Base-by-base conservation (phyloP, 2,329 filamentous ascomycete genomes). In the Botrytis cinerea region DNA sequence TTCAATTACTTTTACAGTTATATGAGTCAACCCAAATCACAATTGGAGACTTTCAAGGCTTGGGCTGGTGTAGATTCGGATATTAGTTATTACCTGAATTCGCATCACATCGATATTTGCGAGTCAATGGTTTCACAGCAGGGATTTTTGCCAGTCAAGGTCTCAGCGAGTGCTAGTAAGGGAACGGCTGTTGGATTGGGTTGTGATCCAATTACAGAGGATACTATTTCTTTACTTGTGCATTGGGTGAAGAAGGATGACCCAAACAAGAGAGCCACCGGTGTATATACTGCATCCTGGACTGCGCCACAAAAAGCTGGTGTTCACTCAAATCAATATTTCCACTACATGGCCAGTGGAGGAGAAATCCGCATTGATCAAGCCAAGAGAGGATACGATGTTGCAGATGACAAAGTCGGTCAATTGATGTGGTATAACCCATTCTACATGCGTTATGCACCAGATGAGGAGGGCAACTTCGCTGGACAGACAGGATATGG, bases 1-100 rank as follows among this genome's bases (percentile, higher is more conserved):
- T 98, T 98, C 89, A 97, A 97, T 86, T 98, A 98, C 87, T 98
- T 97, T 82, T 98, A 97, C 87, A 92, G 89, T 79, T 98, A 98
- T 88, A 80, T 80, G 79, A 73, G 66, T 9, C 79, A 80, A 69
- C 79, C 79, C 1, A 80, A 80, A 63, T 74, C 68, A 16, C 79
- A 80, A 68, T 72, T 80, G n/a, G 79, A 80, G 73, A 80, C 79
- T 1, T 80, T 80, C 75, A 80, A 80, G 62, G 78, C 78, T 2
- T 80, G 79, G 79, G 95, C 95, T 0, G 95, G 95, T 76, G 90
- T 91, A 79, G 94, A 97, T 78, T 95, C 92, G 45, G 95, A 98
- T 82, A 98, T 98, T 79, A 95, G 92, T 16, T 98, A 98, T 86
- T 98, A 98, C 84, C 89, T 98, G 77, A 98, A 98, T 87, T 94